Evolutionary conservation across 2,329 filamentous ascomycete genomes (phyloP).

Genomic region (Hypoxylon sp.): DNA sequence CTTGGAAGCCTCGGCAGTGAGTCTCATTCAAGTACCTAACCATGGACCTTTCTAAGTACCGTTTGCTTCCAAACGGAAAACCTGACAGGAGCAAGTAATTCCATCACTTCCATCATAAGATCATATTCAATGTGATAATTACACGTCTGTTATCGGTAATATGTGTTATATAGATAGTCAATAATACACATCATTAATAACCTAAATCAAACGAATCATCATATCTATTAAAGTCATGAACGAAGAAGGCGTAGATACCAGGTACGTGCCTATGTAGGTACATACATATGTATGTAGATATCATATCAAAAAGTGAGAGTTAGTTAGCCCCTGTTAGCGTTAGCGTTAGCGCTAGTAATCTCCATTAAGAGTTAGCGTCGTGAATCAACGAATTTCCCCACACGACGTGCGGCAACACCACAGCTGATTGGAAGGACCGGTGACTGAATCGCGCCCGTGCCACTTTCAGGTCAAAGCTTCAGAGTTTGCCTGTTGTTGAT

Average conservation of each 20-base stretch:
- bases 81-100: no score
- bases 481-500: constrained; percentile 28
- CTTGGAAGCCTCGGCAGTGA: constrained; percentile 22
- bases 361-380: not conserved
- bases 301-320: no score
- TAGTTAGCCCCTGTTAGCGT: not conserved
- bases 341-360: not conserved
- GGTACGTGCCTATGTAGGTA: not conserved
- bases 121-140: no score
- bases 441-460: not conserved
- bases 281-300: no score
- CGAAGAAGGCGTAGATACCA: not conserved
- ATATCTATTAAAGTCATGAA: not conserved
- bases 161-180: no score
- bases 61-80: no score
- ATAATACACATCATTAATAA: not conserved
- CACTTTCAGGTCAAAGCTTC: constrained; percentile 3
- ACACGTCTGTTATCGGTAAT: no score
- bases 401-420: not conserved
- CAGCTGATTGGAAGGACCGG: not conserved
- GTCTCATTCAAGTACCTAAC: constrained; percentile 4
- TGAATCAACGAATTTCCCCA: not conserved
- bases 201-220: not conserved
- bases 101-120: no score
- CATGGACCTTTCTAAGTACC: no score